These are phyloP conservation scores for Serendipita indica DNA, from an alignment of 768 basidiomycete genomes.

Conservation along the genomic window DNA sequence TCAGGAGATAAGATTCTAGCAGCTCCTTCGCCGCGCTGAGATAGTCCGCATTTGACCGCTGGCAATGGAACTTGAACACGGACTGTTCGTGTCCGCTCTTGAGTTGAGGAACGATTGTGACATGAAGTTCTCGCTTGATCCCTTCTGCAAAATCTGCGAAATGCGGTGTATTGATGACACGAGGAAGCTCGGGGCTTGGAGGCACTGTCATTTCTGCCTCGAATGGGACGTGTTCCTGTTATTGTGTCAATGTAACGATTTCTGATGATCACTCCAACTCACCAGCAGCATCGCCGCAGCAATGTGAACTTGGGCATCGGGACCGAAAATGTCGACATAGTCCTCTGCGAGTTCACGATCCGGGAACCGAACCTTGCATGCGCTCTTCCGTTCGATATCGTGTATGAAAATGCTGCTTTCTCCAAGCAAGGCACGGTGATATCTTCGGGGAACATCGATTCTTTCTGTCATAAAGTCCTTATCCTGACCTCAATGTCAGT, in stretches of 20 bases:
- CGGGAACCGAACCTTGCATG: conserved; percentile 81
- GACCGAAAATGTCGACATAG: conserved; percentile 89
- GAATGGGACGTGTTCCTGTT: conserved; percentile 87
- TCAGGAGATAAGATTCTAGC: conserved; percentile 79
- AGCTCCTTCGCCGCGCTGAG: conserved; percentile 79
- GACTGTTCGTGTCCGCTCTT: conserved; percentile 43
- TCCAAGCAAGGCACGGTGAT: conserved; percentile 87
- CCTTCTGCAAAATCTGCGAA: conserved; percentile 77
- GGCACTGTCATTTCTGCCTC: conserved; percentile 91
- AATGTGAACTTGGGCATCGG: conserved; percentile 92
- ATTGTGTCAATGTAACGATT: conserved; percentile 12
- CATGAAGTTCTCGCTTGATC: conserved; percentile 87
- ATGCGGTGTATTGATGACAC: conserved; percentile 62
- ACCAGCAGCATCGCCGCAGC: conserved; percentile 92
- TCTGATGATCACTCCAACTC: conserved; percentile 19
- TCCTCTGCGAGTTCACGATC: conserved; percentile 92
- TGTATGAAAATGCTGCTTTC: conserved; percentile 96
- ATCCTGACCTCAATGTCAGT: conserved; percentile 40
- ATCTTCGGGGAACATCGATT: conserved; percentile 82
- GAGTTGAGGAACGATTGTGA: conserved; percentile 72
- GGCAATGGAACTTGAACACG: conserved; percentile 88
- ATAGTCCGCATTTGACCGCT: conserved; percentile 89
- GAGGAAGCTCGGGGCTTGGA: conserved; percentile 61
- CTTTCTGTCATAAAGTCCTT: conserved; percentile 94
- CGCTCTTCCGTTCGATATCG: conserved; percentile 94